Percentiles rank a stretch among this genome's conserved stretches.
phyloP scores from a whole-genome alignment of 257 asterid species.

The Plectranthus barbatus region DNA sequence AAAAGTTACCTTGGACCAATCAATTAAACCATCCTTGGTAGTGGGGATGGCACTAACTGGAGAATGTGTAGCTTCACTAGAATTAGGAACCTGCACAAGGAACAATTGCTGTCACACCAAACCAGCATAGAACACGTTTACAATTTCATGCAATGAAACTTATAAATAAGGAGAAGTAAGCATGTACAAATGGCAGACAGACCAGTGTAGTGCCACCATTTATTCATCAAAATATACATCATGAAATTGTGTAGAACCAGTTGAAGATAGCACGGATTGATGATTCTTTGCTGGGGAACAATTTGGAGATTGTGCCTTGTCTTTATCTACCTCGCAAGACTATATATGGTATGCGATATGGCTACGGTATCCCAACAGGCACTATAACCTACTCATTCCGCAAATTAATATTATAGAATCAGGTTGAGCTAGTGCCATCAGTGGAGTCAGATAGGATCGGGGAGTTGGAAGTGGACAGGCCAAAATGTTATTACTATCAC shows the following conservation, averaged over 20 bases:
- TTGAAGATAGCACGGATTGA: neutral
- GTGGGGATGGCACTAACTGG: slow-evolving; percentile 68
- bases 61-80: slow-evolving; percentile 50
- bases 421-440: neutral
- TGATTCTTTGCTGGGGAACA: neutral
- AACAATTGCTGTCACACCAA: slow-evolving; percentile 9
- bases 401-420: neutral
- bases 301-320: neutral
- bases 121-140: slow-evolving; percentile 6
- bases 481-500: neutral
- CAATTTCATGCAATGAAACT: neutral
- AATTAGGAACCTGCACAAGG: slow-evolving; percentile 65
- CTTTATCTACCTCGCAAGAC: neutral
- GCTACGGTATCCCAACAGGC: neutral
- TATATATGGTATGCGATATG: neutral
- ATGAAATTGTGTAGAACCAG: slow-evolving; percentile 1
- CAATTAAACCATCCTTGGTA: slow-evolving; percentile 65
- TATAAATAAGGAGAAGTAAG: neutral
- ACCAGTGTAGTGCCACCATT: neutral
- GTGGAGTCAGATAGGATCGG: neutral
- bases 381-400: neutral
- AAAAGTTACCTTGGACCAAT: slow-evolving; percentile 83
- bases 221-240: slow-evolving; percentile 1
- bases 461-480: neutral
- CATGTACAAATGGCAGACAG: neutral